Base-by-base conservation (phyloP, 1,139 yeast species). In the Tardiomyces depauwii region DNA sequence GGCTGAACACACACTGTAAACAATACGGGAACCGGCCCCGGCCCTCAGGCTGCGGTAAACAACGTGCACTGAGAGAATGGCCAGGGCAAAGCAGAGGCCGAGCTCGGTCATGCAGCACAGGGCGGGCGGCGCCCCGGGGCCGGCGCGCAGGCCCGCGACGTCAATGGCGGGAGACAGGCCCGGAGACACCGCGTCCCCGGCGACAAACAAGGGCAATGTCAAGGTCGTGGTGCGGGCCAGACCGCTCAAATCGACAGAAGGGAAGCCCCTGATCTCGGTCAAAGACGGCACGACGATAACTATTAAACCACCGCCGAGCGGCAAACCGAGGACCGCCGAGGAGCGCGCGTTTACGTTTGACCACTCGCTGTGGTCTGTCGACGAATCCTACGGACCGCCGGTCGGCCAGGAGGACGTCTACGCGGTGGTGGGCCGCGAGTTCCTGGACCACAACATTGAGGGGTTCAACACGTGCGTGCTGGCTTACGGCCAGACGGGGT, bases 401-500 rank as follows among this genome's bases (percentile, higher is more conserved):
- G 70, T 71, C 2, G 69, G 70, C 44, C 87, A 82, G 56, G 45
- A 56, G 9, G 60, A 61, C 2, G 75, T 82, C 13, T 83, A 80
- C 56, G 55, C 63, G 2, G 63, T 66, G 13, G 67, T 78, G 4
- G 91, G 88, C 0, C 69, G 72, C 2, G 78, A 75, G 40, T 67
- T 80, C 49, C 63, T 83, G n/a, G 71, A 73, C 28, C 86, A 82
- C 56, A 74, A 80, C 33, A 70, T 82, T 53, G 72, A 72, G 47
- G 93, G 93, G 0, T 83, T 73, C 61, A 82, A 83, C 58, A 81
- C 84, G 21, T 82, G 91, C 59, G 72, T 83, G 11, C 69, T 83
- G 55, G 89, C 91, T 0, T 66, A 83, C 56, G 93, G 93, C 1
- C 89, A 82, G 59, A 82, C 91, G 0, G 83, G 89, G 2, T 72